Base-by-base conservation (phyloP, 306 rosid species). In the Arachis stenosperma region DNA sequence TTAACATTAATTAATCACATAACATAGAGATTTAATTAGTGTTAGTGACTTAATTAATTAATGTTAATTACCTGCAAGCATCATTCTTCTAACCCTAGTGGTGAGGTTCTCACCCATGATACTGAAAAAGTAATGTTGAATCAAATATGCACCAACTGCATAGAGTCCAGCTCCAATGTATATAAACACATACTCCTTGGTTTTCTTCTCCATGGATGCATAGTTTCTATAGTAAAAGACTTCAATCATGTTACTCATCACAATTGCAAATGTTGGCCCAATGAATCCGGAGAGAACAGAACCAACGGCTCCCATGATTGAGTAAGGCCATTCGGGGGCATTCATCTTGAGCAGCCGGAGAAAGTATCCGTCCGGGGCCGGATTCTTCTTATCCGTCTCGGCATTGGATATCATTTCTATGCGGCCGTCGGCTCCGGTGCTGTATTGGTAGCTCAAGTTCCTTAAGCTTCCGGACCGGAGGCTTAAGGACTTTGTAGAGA, bases 21-120 rank as follows among this genome's bases (percentile, higher is more conserved):
- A 47, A 13, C 1, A 22, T 11, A 40, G 39, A 30, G 1, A 22
- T 22, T 22, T 22, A 22, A 22, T 22, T 22, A 22, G 27, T 22
- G 1, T 22, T 22, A 22, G 27, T 22, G 27, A 22, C 27, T 17
- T 17, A 17, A n/a, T 17, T 17, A 17, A 17, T 17, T 17, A 17
- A 17, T 17, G 22, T 17, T 17, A 17, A 22, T 22, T 22, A 22
- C 27, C 97, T 50, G 99, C 96, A 69, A 94, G 99, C 99, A 94
- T 94, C 99, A 91, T 94, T 81, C 99, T 94, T 75, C 99, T 86
- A 27, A 94, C 99, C 86, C 99, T 91, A 39, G 99, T 94, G 43
- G 99, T 94, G 74, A 94, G 97, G 81, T 94, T 94, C 79, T 94
- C 99, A 70, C 99, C 99, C 99, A 94, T 94, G 67, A 94, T 94